These are phyloP conservation scores for Clitopilus passeckerianus DNA, from an alignment of 768 basidiomycete genomes.

Conservation along the genomic window DNA sequence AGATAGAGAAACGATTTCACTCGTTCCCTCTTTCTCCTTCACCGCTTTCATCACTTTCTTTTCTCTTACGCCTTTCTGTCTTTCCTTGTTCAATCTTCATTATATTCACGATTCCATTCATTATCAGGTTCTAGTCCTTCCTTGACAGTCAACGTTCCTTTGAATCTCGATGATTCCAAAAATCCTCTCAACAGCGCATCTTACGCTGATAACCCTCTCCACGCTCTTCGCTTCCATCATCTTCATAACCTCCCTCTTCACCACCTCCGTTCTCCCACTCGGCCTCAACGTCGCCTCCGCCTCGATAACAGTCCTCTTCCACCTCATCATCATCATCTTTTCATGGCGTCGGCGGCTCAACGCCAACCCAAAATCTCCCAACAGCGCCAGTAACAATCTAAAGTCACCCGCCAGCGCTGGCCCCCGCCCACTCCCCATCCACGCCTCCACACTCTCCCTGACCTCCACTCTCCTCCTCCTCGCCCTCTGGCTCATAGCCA, in stretches of 20 bases:
- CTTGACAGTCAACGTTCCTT: too few relatives aligned
- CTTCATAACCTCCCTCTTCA: constrained; percentile 8
- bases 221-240: constrained; percentile 5
- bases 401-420: neutral
- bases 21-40: too few relatives aligned
- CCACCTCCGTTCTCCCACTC: constrained; percentile 5
- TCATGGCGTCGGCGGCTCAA: constrained; percentile 3
- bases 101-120: too few relatives aligned
- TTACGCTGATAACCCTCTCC: constrained; percentile 5
- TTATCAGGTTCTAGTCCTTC: too few relatives aligned
- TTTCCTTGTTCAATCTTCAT: too few relatives aligned
- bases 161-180: neutral
- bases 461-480: neutral
- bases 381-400: too few relatives aligned
- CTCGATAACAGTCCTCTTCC: constrained; percentile 5
- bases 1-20: too few relatives aligned
- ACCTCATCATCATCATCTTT: constrained; percentile 3
- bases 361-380: neutral
- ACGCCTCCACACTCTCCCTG: neutral
- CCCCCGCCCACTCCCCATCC: too few relatives aligned
- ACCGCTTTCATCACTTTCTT: too few relatives aligned
- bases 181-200: neutral
- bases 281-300: constrained; percentile 8
- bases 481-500: neutral
- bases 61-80: too few relatives aligned